Conservation (phyloP, 1,284 basidiomycete genomes). For the Ceratobasidium sp. region DNA sequence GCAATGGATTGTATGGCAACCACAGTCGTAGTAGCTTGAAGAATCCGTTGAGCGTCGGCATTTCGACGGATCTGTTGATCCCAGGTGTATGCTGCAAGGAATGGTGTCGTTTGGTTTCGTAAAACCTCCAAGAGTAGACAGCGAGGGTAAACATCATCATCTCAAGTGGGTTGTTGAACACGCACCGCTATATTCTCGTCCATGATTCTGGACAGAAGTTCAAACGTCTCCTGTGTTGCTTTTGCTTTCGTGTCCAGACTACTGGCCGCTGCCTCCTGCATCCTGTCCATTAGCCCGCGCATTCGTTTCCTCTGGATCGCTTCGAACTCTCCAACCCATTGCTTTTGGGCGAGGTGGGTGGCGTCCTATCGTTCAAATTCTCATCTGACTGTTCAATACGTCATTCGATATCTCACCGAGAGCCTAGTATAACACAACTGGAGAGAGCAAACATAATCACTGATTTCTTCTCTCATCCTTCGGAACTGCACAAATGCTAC, state of each 20-base stretch:
- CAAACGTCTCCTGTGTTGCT: background rate
- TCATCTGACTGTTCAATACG: background rate
- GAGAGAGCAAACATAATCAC: background rate
- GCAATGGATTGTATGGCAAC: slow-evolving; percentile 26
- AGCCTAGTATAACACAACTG: slow-evolving; percentile 7
- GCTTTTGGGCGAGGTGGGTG: slow-evolving; percentile 20
- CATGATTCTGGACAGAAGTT: slow-evolving; percentile 6
- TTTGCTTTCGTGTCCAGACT: background rate
- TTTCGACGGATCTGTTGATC: too few relatives aligned
- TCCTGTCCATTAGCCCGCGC: background rate
- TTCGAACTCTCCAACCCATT: slow-evolving; percentile 7
- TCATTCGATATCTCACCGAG: background rate
- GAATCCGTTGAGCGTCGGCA: slow-evolving; percentile 19
- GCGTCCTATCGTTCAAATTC: slow-evolving; percentile 10
- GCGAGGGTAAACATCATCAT: background rate
- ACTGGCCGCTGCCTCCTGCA: background rate
- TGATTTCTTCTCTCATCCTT: slow-evolving; percentile 27
- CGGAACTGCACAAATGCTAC: background rate
- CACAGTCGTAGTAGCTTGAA: slow-evolving; percentile 26
- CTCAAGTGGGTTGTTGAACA: background rate
- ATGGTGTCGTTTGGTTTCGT: slow-evolving; percentile 22
- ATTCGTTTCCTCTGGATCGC: slow-evolving; percentile 4
- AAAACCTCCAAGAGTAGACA: background rate
- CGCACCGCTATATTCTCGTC: slow-evolving; percentile 19
- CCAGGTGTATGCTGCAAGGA: background rate